A percentile compares a stretch with the other conserved stretches of the same genome.
These are phyloP conservation scores for Aureoboletus auriporus DNA, from an alignment of 768 basidiomycete genomes.

Conservation along the genomic window DNA sequence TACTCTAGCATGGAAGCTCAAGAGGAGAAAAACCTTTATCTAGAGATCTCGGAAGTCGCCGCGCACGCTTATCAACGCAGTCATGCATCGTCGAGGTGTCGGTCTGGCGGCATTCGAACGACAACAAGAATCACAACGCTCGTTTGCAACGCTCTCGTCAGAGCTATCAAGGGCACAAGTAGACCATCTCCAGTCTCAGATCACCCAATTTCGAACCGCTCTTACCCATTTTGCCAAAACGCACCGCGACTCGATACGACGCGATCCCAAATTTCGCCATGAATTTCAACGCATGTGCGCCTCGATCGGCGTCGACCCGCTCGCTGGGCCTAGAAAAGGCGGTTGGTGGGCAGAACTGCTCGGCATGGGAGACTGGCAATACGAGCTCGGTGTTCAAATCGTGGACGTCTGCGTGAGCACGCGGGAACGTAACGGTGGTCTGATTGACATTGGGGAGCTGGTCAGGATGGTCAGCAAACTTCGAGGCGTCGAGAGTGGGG, in stretches of 20 bases:
- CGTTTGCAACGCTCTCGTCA: conserved; percentile 78
- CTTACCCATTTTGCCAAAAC: conserved; percentile 76
- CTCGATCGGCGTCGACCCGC: conserved; percentile 90
- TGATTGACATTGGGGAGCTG: conserved; percentile 87
- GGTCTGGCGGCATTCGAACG: conserved; percentile 88
- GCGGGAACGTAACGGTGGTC: conserved; percentile 84
- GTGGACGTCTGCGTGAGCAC: conserved; percentile 90
- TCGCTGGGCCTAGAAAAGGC: conserved; percentile 79
- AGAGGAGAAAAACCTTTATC: too few species aligned
- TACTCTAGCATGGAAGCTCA: too few species aligned
- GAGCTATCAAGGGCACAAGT: conserved; percentile 76
- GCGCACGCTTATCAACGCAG: too few species aligned
- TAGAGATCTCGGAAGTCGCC: too few species aligned
- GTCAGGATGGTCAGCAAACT: conserved; percentile 74
- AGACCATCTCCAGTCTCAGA: conserved; percentile 73
- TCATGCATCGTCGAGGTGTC: conserved; percentile 76
- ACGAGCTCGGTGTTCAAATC: conserved; percentile 93
- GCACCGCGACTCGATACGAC: conserved; percentile 80
- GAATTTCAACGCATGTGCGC: conserved; percentile 96
- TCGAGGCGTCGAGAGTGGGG: conserved; percentile 62
- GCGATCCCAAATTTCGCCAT: conserved; percentile 83
- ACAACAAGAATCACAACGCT: conserved; percentile 76
- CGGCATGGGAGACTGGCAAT: conserved; percentile 90
- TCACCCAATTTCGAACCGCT: conserved; percentile 78
- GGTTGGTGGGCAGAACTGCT: conserved; percentile 93